phyloP scores from a whole-genome alignment of 768 basidiomycete species.

The Xerocomus brunneocitrinus region DNA sequence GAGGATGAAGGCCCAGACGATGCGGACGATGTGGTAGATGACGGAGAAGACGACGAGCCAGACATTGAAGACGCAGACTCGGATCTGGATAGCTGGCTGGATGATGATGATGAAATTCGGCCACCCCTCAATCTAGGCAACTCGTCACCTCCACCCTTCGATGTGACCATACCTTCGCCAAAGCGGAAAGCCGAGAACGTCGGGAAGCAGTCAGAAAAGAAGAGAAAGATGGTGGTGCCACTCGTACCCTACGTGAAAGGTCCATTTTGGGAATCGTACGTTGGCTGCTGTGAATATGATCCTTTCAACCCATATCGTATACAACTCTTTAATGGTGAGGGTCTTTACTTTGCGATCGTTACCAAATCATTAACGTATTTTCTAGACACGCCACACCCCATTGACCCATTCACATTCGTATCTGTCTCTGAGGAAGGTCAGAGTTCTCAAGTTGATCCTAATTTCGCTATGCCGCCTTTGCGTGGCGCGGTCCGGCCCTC shows the following conservation, averaged over 20 bases:
- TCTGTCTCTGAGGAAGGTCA: constrained; percentile 42
- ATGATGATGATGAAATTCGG: constrained; percentile 73
- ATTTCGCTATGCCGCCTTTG: constrained; percentile 46
- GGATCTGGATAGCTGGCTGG: constrained; percentile 40
- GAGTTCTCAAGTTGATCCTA: constrained; percentile 21
- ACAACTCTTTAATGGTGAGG: constrained; percentile 78
- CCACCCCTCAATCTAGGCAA: constrained; percentile 40
- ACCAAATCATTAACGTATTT: constrained; percentile 2
- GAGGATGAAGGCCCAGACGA: constrained; percentile 77
- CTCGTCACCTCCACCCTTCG: constrained; percentile 29
- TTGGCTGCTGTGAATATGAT: constrained; percentile 65
- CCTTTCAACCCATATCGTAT: constrained; percentile 73
- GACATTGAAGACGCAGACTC: constrained; percentile 49
- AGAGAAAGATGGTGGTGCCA: constrained; percentile 70
- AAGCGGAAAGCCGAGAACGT: constrained; percentile 66
- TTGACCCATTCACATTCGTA: constrained; percentile 76
- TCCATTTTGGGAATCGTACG: constrained; percentile 68
- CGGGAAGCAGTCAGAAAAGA: constrained; percentile 51
- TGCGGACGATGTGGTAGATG: constrained; percentile 68
- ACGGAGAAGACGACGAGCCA: constrained; percentile 60
- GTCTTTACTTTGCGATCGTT: background rate
- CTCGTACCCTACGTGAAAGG: constrained; percentile 80
- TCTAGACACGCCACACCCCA: constrained; percentile 63
- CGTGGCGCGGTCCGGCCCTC: constrained; percentile 33
- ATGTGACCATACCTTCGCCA: constrained; percentile 35